These are phyloP conservation scores for Epichloe sylvatica DNA, from an alignment of 2,329 filamentous ascomycete species.

Conservation along the genomic window DNA sequence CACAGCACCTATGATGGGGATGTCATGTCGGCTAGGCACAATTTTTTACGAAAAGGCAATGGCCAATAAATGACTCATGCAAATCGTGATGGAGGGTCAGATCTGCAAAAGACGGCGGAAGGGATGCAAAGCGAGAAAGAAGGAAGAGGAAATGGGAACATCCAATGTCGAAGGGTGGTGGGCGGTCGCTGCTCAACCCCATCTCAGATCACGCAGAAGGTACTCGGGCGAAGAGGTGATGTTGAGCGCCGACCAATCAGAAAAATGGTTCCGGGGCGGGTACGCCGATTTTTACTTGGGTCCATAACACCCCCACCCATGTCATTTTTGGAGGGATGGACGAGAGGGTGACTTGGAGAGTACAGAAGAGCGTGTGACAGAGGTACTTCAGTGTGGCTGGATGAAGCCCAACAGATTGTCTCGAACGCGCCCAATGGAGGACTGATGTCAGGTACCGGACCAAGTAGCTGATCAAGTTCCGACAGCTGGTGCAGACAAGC, in stretches of 20 bases:
- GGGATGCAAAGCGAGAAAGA: slow-evolving; percentile 15
- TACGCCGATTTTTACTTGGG: slow-evolving; percentile 19
- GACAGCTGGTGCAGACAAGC: neutral
- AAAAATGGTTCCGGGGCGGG: slow-evolving; percentile 23
- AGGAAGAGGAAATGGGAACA: slow-evolving; percentile 7
- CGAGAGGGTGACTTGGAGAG: neutral
- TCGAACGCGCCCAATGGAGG: neutral
- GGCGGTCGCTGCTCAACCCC: slow-evolving; percentile 10
- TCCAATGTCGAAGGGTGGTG: slow-evolving; percentile 8
- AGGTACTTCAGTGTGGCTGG: neutral
- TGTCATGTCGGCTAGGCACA: too few relatives aligned
- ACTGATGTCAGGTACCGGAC: neutral
- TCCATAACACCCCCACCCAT: slow-evolving; percentile 6
- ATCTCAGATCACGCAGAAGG: slow-evolving; percentile 20
- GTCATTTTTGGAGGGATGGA: neutral
- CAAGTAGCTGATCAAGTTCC: neutral
- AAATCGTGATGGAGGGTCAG: slow-evolving; percentile 16
- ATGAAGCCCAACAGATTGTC: neutral
- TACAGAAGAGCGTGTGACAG: neutral
- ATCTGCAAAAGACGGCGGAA: slow-evolving; percentile 4
- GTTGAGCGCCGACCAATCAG: slow-evolving; percentile 23
- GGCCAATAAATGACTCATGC: slow-evolving; percentile 18
- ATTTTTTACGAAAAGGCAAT: too few relatives aligned
- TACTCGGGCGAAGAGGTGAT: slow-evolving; percentile 21
- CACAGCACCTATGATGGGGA: too few relatives aligned